phyloP scores from a whole-genome alignment of 2,329 filamentous ascomycete species.

The Neonectria punicea region DNA sequence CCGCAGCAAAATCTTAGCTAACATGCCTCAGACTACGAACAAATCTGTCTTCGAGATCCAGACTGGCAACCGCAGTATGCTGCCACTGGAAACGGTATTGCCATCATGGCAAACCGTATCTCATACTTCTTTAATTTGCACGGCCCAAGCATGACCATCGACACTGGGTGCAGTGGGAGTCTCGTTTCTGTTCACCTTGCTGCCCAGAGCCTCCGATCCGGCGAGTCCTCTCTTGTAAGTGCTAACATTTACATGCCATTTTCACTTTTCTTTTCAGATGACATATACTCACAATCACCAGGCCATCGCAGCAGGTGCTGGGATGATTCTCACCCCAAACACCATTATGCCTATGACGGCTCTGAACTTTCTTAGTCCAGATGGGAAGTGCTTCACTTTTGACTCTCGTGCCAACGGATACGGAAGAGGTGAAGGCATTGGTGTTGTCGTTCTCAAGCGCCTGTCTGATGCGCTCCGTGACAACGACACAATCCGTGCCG shows the following conservation, averaged over 20 bases:
- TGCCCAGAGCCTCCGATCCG: conserved; percentile 58
- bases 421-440: conserved; percentile 71
- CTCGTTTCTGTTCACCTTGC: conserved; percentile 65
- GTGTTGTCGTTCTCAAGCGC: conserved; percentile 68
- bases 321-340: conserved; percentile 64
- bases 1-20: conserved; percentile 8
- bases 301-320: conserved; percentile 62
- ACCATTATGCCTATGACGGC: conserved; percentile 67
- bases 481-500: conserved; percentile 66
- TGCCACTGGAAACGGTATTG: conserved; percentile 63
- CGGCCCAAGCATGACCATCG: conserved; percentile 66
- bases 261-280: no score
- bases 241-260: neutral
- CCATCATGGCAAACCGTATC: conserved; percentile 65
- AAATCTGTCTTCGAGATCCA: conserved; percentile 60
- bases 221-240: conserved; percentile 55
- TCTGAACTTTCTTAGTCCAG: conserved; percentile 62
- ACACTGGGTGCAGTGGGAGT: conserved; percentile 68
- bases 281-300: conserved; percentile 38
- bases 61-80: conserved; percentile 62
- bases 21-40: conserved; percentile 57
- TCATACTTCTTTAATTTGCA: conserved; percentile 66
- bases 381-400: conserved; percentile 64
- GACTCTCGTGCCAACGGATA: conserved; percentile 72
- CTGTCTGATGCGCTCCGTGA: conserved; percentile 66